phyloP scores from a whole-genome alignment of 1,284 basidiomycete species.

The Sporisorium exsertum region DNA sequence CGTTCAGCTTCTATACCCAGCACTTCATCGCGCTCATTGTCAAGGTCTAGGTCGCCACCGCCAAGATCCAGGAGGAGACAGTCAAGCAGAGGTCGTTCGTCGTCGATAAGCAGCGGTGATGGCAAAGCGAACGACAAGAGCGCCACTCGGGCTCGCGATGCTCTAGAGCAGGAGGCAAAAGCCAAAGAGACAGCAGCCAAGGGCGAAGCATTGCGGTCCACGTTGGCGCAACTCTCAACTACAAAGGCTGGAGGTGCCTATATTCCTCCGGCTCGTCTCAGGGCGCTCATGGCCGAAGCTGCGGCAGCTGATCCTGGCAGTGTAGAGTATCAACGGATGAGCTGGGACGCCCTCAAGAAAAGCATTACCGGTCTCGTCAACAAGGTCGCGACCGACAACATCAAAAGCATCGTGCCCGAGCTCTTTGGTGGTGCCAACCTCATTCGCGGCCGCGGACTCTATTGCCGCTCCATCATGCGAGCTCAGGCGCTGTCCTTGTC shows the following conservation, averaged over 20 bases:
- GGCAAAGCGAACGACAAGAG: background rate
- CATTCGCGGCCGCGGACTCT: slow-evolving; percentile 66
- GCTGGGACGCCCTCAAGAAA: slow-evolving; percentile 98
- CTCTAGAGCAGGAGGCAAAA: slow-evolving; percentile 19
- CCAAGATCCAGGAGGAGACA: slow-evolving; percentile 28
- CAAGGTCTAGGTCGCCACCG: slow-evolving; percentile 35
- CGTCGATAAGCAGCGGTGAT: slow-evolving; percentile 23
- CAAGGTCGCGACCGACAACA: slow-evolving; percentile 85
- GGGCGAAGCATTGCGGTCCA: slow-evolving; percentile 56
- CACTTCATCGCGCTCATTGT: slow-evolving; percentile 25
- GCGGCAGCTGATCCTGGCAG: slow-evolving; percentile 85
- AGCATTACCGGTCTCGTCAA: slow-evolving; percentile 99
- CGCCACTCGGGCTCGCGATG: slow-evolving; percentile 12
- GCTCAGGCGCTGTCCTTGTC: slow-evolving; percentile 95
- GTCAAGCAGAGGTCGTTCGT: slow-evolving; percentile 25
- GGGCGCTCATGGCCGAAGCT: slow-evolving; percentile 86
- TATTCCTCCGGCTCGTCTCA: slow-evolving; percentile 88
- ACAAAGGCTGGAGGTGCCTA: slow-evolving; percentile 91
- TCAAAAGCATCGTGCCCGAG: slow-evolving; percentile 95
- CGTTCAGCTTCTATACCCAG: slow-evolving; percentile 29
- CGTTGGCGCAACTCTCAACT: slow-evolving; percentile 59
- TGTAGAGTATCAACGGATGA: slow-evolving; percentile 91
- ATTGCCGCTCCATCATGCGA: slow-evolving; percentile 89
- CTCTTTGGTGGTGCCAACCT: slow-evolving; percentile 68
- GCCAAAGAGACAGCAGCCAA: slow-evolving; percentile 31